Percentiles rank a stretch among this genome's conserved stretches.
phyloP scores from a whole-genome alignment of 1,139 yeast genomes.

The Geotrichum candidum region DNA sequence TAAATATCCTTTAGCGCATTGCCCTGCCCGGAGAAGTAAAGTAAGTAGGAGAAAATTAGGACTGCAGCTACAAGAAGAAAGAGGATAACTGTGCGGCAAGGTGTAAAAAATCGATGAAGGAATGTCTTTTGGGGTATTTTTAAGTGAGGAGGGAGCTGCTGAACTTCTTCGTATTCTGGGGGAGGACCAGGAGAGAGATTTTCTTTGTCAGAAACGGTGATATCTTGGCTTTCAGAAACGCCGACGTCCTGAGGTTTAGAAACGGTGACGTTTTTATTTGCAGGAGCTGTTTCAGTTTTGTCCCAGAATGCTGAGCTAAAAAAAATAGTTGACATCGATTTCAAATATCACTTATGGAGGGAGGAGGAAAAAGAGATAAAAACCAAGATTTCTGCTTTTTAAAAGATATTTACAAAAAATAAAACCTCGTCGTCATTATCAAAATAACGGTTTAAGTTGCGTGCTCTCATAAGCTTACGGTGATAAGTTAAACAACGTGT shows the following conservation, averaged over 20 bases:
- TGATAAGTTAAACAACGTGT: too few relatives aligned
- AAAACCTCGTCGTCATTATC: not conserved
- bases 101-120: not conserved
- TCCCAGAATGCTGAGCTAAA: not conserved
- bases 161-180: not conserved
- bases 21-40: not conserved
- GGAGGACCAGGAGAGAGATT: not conserved
- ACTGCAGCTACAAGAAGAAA: not conserved
- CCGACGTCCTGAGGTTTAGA: too few relatives aligned
- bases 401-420: too few relatives aligned
- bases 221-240: too few relatives aligned
- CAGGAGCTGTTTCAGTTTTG: too few relatives aligned
- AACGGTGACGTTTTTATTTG: too few relatives aligned
- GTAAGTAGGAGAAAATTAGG: not conserved
- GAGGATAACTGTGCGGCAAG: not conserved
- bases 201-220: not conserved
- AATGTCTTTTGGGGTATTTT: not conserved
- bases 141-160: not conserved
- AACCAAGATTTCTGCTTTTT: not conserved
- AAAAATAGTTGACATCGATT: not conserved
- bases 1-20: not conserved
- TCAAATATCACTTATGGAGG: not conserved
- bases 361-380: not conserved
- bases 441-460: not conserved
- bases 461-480: too few relatives aligned